These are phyloP conservation scores for Trichoderma atroviride DNA, from an alignment of 2,329 filamentous ascomycete genomes.

Conservation along the genomic window DNA sequence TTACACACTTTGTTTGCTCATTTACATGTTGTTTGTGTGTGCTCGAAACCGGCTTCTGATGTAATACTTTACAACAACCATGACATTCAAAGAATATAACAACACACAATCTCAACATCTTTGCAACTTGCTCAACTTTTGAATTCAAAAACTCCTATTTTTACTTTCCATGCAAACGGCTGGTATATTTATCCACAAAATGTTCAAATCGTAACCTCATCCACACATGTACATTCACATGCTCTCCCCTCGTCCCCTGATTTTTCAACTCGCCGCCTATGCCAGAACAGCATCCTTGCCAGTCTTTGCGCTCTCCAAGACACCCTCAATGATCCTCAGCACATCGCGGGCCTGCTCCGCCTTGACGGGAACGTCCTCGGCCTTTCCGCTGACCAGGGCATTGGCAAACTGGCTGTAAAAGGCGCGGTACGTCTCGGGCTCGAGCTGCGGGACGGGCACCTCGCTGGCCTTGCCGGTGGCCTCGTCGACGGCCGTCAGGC, in stretches of 20 bases:
- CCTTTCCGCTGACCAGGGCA: conserved; percentile 51
- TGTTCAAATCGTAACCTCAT: neutral
- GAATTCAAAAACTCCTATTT: neutral
- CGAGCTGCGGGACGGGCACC: conserved; percentile 57
- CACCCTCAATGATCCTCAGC: conserved; percentile 55
- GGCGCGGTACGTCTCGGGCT: conserved; percentile 67
- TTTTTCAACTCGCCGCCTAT: neutral
- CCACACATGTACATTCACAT: neutral
- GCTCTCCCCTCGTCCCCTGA: neutral
- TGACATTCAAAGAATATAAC: neutral
- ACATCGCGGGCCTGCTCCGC: conserved; percentile 57
- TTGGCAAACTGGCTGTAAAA: conserved; percentile 63
- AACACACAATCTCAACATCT: neutral
- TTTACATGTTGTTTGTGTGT: neutral
- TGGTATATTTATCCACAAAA: conserved; percentile 8
- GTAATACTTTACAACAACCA: neutral
- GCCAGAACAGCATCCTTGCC: conserved; percentile 46
- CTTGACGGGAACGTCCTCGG: conserved; percentile 56
- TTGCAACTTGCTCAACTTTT: neutral
- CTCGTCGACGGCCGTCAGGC: conserved; percentile 55
- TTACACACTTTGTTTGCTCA: neutral
- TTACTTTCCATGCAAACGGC: neutral
- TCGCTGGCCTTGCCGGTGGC: conserved; percentile 54
- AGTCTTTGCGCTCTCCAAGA: conserved; percentile 53
- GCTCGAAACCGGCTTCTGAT: neutral